Evolutionary conservation across 768 basidiomycete species (phyloP), one percentile per base, ranked within the genome.

Genomic region (Calocera viscosa): DNA sequence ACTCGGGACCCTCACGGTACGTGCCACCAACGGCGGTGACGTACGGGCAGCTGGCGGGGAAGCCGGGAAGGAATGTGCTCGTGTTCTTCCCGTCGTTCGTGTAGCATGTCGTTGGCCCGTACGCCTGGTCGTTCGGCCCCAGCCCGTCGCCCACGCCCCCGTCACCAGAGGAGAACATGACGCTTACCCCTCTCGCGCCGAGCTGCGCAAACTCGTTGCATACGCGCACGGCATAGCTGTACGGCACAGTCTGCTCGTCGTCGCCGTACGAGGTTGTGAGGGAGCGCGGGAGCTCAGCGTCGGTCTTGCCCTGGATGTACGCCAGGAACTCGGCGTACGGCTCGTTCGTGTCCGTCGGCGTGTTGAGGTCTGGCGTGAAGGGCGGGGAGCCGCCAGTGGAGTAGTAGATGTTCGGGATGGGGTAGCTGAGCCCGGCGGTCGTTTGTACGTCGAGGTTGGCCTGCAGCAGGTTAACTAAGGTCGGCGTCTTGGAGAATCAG

Each of bases 251-350:
- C 72, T 87, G 87, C 66, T 90, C 89, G 67, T 83, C 81, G 60
- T 90, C 88, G 2, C 81, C 86, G 72, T 90, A 90, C 69, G 85
- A 87, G 0, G 86, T 89, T 0, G 86, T 86, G 41, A 90, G 87
- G 3, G 83, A 78, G 69, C 83, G 80, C 16, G 87, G 86, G 1
- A 81, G 73, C 77, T 72, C 11, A 75, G 64, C n/a, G 30, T 38
- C 41, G 32, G 32, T 22, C 32, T 82, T 80, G 14, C 69, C 70
- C 0, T 83, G 75, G n/a, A 88, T 72, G 67, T 81, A 85, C 43
- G 85, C 79, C 17, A 90, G 75, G 28, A 49, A 66, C 28, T 38
- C 49, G 24, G 32, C 65, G 33, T 66, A 66, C 22, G 33, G 32
- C 26, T 30, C 32, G 41, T 60, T 53, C 28, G 30, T 43, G 22